Evolutionary conservation across 2,329 filamentous ascomycete species (phyloP).

Genomic region (Teratosphaeria epicoccoides): DNA sequence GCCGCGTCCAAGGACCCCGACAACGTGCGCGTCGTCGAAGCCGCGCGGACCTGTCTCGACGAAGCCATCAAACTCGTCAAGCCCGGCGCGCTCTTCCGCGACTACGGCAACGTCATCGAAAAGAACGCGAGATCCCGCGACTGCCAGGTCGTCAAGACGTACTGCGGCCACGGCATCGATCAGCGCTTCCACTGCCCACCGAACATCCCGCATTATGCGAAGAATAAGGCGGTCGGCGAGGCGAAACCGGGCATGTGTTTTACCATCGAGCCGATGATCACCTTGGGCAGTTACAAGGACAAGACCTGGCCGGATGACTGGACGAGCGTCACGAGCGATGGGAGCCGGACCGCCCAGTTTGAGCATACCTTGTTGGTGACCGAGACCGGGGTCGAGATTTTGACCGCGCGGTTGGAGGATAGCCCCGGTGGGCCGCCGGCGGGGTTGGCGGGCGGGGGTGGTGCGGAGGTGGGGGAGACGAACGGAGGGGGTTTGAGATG

Average conservation of each 20-base stretch:
- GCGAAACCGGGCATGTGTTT: conserved; percentile 98
- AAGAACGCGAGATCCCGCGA: conserved; percentile 77
- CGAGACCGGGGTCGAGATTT: conserved; percentile 67
- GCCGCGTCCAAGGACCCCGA: conserved; percentile 76
- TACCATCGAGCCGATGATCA: conserved; percentile 98
- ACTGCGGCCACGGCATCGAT: conserved; percentile 94
- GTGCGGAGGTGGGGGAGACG: background rate
- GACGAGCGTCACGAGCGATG: conserved; percentile 90
- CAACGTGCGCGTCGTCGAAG: conserved; percentile 80
- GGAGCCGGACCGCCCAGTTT: conserved; percentile 84
- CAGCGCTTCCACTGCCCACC: conserved; percentile 86
- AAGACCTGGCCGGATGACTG: conserved; percentile 98
- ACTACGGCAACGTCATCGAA: conserved; percentile 91
- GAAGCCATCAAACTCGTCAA: conserved; percentile 85
- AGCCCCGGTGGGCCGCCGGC: conserved; percentile 56
- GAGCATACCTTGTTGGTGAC: conserved; percentile 80
- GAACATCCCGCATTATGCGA: conserved; percentile 93
- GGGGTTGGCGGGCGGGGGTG: conserved; percentile 9
- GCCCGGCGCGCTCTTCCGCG: conserved; percentile 82
- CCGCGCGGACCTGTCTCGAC: conserved; percentile 80
- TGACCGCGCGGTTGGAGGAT: conserved; percentile 61
- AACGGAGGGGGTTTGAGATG: background rate
- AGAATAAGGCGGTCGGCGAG: conserved; percentile 92
- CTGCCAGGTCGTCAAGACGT: conserved; percentile 89
- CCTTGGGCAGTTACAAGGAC: conserved; percentile 78